These are phyloP conservation scores for Vinca major DNA, from an alignment of 305 asterid genomes.

Conservation along the genomic window DNA sequence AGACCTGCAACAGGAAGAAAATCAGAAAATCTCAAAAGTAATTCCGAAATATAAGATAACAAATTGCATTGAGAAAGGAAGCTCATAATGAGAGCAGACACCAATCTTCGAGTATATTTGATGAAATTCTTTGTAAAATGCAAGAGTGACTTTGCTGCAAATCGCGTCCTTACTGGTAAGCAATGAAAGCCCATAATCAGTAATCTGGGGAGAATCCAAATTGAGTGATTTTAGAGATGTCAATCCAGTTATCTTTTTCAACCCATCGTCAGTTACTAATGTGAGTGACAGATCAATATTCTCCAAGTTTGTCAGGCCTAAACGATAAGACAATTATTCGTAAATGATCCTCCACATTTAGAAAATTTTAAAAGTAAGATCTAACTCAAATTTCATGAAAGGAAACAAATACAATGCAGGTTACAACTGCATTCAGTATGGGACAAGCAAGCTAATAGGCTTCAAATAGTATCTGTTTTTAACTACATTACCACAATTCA, in stretches of 20 bases:
- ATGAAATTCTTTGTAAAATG: neutral
- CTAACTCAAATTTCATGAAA: neutral
- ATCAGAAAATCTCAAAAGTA: neutral
- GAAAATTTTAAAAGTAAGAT: neutral
- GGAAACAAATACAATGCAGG: neutral
- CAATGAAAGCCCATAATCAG: conserved; percentile 29
- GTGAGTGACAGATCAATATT: conserved; percentile 32
- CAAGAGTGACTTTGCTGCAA: neutral
- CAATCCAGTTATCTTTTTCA: conserved; percentile 24
- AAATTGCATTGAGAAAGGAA: too few species aligned
- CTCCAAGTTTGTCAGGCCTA: conserved; percentile 33
- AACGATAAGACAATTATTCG: neutral
- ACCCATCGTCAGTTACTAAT: conserved; percentile 26
- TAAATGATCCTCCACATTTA: neutral
- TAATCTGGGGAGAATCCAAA: conserved; percentile 33
- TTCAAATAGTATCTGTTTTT: neutral
- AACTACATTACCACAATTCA: neutral
- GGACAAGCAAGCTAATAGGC: neutral
- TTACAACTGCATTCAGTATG: neutral
- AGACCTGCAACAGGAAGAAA: conserved; percentile 39
- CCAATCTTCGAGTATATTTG: neutral
- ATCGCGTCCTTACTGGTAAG: conserved; percentile 19
- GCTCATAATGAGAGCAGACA: neutral
- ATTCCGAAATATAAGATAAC: neutral
- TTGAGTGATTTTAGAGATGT: conserved; percentile 31